Base-by-base conservation (phyloP, 495 filamentous ascomycete genomes). In the Aspergillus taichungensis region DNA sequence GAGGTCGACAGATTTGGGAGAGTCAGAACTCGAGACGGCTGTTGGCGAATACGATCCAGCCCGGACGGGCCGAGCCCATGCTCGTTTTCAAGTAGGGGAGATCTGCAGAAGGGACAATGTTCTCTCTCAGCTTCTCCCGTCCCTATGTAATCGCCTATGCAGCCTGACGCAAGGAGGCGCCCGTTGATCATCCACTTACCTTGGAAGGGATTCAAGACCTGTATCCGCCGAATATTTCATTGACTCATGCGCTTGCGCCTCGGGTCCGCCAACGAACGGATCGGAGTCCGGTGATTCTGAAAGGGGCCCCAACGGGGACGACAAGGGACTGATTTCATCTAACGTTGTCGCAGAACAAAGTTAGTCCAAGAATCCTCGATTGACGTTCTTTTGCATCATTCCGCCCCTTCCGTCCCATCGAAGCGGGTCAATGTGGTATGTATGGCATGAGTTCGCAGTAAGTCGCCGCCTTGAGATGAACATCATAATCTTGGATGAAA, bases 41-140 rank as follows among this genome's bases (percentile, higher is more conserved):
- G 83, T 59, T 95, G 90, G 49, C 92, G 85, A 64, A 97, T 97
- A 53, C 92, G 84, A 60, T 89, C 81, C 55, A 98, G 75, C 46
- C 92, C 92, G 42, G 89, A 91, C 29, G 69, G 67, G 40, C 75
- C 75, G 36, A 82, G 61, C 54, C 77, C 76, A 69, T 77, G 73
- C 44, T 83, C 79, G 56, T 72, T 77, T 46, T 82, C 79, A 43
- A 79, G 64, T 50, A 83, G 64, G 40, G 77, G 72, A 30, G 78
- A 79, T 59, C 75, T 79, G 81, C 67, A 57, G 80, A 75, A 73
- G 59, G 40, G 5, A 77, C 69, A 14, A 78, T 77, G 53, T 79
- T 83, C 47, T 70, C 68, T 66, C 30, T 37, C 31, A 41, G 30
- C 13, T 31, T 41, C 37, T 34, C 37, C 34, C 18, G 12, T 40